Conservation (phyloP, 129 eudicot species). For the Oenanthe sinensis region DNA sequence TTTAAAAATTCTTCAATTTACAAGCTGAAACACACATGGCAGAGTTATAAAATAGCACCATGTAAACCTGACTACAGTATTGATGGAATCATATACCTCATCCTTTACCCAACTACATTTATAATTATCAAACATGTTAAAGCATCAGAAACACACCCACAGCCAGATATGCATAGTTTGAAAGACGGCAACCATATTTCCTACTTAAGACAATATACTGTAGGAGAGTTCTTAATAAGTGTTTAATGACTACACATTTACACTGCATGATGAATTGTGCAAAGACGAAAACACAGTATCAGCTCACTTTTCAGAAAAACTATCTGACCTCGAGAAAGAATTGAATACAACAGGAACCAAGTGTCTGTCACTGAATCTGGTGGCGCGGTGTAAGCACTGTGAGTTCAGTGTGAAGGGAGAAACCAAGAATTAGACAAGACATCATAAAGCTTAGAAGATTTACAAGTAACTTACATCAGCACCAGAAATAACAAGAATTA, state of each 20-base stretch:
- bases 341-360: slow-evolving; percentile 38
- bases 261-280: not conserved
- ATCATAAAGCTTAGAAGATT: not conserved
- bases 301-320: not conserved
- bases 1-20: too few relatives aligned
- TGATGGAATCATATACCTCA: too few relatives aligned
- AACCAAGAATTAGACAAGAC: slow-evolving; percentile 15
- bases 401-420: slow-evolving; percentile 10
- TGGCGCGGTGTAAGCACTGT: slow-evolving; percentile 93
- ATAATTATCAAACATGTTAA: not conserved
- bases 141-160: not conserved
- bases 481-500: not conserved
- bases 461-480: not conserved
- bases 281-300: not conserved
- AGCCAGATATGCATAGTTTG: not conserved
- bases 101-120: too few relatives aligned
- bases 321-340: slow-evolving; percentile 44
- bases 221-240: not conserved
- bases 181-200: not conserved
- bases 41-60: too few relatives aligned
- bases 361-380: slow-evolving; percentile 23
- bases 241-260: not conserved
- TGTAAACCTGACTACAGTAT: too few relatives aligned
- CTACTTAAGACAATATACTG: not conserved
- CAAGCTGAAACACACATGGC: too few relatives aligned